Conservation (phyloP, 2,329 filamentous ascomycete species). For the Ceratocystis colombiana region DNA sequence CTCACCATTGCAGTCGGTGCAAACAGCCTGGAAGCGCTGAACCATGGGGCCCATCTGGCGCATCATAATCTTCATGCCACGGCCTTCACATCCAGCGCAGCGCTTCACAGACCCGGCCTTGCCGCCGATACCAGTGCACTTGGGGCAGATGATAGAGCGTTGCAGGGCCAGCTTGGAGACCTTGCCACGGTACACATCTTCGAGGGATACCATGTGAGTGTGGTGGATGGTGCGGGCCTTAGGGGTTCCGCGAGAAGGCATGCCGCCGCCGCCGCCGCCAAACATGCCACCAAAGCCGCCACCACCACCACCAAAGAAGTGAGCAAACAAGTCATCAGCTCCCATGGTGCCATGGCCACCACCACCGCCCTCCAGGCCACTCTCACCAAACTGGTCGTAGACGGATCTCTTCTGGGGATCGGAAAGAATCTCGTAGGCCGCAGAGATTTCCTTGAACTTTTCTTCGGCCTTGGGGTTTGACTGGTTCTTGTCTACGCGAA, state of each 20-base stretch:
- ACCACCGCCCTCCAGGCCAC: constrained; percentile 66
- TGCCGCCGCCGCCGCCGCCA: constrained; percentile 71
- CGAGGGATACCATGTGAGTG: constrained; percentile 93
- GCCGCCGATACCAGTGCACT: constrained; percentile 86
- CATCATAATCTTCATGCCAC: constrained; percentile 99
- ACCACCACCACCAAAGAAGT: constrained; percentile 81
- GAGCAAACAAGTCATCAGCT: constrained; percentile 89
- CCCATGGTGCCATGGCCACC: constrained; percentile 75
- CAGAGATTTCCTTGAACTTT: constrained; percentile 96
- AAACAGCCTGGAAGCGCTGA: constrained; percentile 98
- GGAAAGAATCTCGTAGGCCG: constrained; percentile 90
- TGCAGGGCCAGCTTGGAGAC: constrained; percentile 94
- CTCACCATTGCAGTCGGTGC: constrained; percentile 95
- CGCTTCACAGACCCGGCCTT: constrained; percentile 97
- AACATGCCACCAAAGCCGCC: constrained; percentile 50
- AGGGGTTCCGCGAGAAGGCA: constrained; percentile 67
- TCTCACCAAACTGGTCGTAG: constrained; percentile 97
- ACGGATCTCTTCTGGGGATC: constrained; percentile 82
- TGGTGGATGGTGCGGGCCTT: constrained; percentile 96
- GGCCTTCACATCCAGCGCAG: constrained; percentile 81
- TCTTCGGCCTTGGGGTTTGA: constrained; percentile 87
- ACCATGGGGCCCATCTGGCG: constrained; percentile 99
- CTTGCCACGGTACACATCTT: constrained; percentile 97
- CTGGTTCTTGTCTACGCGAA: constrained; percentile 73
- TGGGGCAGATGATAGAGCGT: constrained; percentile 92